Evolutionary conservation across 2,329 filamentous ascomycete species (phyloP).

Genomic region (Podosphaera aphanis): DNA sequence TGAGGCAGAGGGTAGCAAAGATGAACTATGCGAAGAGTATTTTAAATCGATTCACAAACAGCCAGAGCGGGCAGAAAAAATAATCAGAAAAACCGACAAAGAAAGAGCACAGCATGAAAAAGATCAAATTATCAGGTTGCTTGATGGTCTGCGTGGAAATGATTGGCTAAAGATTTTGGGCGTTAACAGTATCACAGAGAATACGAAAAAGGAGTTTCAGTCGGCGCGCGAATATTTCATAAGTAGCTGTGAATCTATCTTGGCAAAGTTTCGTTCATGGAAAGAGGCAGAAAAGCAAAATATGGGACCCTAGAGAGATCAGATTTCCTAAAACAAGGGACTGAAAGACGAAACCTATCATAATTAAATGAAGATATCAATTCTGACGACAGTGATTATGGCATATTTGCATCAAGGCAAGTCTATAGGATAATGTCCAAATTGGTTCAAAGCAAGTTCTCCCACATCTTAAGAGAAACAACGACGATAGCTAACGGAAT

Average conservation of each 20-base stretch:
- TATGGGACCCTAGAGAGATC: conserved; percentile 17
- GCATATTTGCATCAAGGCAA: conserved; percentile 48
- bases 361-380: background rate
- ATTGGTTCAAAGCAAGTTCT: conserved; percentile 6
- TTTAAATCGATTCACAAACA: conserved; percentile 32
- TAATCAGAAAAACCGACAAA: conserved; percentile 39
- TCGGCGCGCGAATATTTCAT: conserved; percentile 70
- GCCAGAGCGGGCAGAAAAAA: conserved; percentile 35
- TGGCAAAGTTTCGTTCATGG: conserved; percentile 77
- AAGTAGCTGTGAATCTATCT: conserved; percentile 52
- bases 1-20: conserved; percentile 18
- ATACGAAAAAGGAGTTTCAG: conserved; percentile 68
- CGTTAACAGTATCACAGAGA: conserved; percentile 57
- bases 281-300: conserved; percentile 71
- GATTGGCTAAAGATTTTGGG: conserved; percentile 91
- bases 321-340: conserved; percentile 41
- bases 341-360: conserved; percentile 45
- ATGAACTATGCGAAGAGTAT: conserved; percentile 31
- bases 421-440: conserved; percentile 22
- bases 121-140: conserved; percentile 37
- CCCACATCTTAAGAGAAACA: conserved; percentile 13
- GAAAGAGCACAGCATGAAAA: conserved; percentile 42
- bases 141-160: conserved; percentile 68
- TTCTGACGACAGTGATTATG: conserved; percentile 26
- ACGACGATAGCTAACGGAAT: conserved; percentile 15